A percentile compares a stretch with the other conserved stretches of the same genome.
These are phyloP conservation scores for Calonectria pauciramosa DNA, from an alignment of 2,329 filamentous ascomycete genomes.

Conservation along the genomic window DNA sequence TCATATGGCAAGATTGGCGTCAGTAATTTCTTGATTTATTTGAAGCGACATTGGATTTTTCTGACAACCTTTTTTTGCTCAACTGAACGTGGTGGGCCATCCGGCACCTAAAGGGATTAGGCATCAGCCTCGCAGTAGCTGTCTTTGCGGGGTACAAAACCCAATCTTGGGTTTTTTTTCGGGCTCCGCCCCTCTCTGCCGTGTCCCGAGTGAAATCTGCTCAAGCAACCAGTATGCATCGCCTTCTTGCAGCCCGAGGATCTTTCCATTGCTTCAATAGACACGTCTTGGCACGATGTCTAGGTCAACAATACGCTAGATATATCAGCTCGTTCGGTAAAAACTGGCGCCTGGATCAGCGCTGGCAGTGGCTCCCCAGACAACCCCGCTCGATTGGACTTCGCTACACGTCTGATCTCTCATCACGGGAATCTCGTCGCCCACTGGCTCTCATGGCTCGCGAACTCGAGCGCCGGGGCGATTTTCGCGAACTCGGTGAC, in stretches of 20 bases:
- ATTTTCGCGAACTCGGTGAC: not conserved
- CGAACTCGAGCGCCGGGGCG: not conserved
- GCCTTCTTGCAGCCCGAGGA: not conserved
- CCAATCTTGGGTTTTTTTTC: not conserved
- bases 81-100: too few relatives aligned
- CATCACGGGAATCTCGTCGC: not conserved
- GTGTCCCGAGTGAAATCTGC: not conserved
- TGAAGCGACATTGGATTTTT: too few relatives aligned
- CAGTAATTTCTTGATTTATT: too few relatives aligned
- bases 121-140: not conserved
- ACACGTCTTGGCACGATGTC: not conserved
- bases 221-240: not conserved
- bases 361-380: not conserved
- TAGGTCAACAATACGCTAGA: not conserved
- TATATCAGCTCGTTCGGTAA: not conserved
- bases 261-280: not conserved
- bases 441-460: not conserved
- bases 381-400: not conserved
- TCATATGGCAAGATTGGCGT: too few relatives aligned
- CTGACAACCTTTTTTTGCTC: too few relatives aligned
- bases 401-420: not conserved
- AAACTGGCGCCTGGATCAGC: not conserved
- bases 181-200: not conserved
- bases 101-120: too few relatives aligned
- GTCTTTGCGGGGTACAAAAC: not conserved